Percentiles rank a stretch among this genome's conserved stretches.
Conservation (phyloP, 106 monocot species). For the Xerophyta viscosa region DNA sequence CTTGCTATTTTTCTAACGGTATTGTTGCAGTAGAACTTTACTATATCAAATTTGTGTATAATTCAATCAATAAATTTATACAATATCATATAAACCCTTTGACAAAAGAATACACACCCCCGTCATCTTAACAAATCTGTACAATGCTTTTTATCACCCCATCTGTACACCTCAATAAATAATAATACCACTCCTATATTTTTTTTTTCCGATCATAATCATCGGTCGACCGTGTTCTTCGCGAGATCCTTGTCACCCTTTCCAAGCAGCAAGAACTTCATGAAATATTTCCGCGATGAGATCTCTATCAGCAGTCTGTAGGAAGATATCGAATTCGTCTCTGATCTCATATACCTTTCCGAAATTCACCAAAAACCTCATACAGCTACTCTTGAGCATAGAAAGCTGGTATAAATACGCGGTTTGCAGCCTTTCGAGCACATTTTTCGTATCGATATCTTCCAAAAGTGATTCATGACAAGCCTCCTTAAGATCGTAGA, state of each 20-base stretch:
- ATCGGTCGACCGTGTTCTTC: too few species aligned
- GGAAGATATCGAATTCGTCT: slow-evolving; percentile 63
- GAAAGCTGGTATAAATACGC: slow-evolving; percentile 52
- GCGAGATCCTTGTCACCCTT: slow-evolving; percentile 19
- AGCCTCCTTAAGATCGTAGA: slow-evolving; percentile 62
- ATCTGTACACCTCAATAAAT: neutral
- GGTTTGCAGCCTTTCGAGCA: slow-evolving; percentile 73
- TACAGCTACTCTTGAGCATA: slow-evolving; percentile 57
- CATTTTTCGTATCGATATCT: slow-evolving; percentile 73
- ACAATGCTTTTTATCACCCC: slow-evolving; percentile 7
- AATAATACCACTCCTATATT: too few species aligned
- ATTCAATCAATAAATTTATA: too few species aligned
- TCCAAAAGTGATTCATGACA: slow-evolving; percentile 83
- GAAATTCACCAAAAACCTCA: slow-evolving; percentile 81
- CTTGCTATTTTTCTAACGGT: too few species aligned
- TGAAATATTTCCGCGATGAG: slow-evolving; percentile 72
- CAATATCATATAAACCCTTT: neutral
- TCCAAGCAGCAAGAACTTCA: slow-evolving; percentile 76
- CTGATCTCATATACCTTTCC: slow-evolving; percentile 78
- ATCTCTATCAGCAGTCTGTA: slow-evolving; percentile 61
- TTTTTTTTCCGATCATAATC: too few species aligned
- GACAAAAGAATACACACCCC: slow-evolving; percentile 13
- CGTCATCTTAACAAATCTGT: slow-evolving; percentile 17
- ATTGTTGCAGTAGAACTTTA: too few species aligned
- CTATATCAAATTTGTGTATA: too few species aligned